Conservation (phyloP, 139 green algal genomes). For the Auxenochlorella pyrenoidosa region DNA sequence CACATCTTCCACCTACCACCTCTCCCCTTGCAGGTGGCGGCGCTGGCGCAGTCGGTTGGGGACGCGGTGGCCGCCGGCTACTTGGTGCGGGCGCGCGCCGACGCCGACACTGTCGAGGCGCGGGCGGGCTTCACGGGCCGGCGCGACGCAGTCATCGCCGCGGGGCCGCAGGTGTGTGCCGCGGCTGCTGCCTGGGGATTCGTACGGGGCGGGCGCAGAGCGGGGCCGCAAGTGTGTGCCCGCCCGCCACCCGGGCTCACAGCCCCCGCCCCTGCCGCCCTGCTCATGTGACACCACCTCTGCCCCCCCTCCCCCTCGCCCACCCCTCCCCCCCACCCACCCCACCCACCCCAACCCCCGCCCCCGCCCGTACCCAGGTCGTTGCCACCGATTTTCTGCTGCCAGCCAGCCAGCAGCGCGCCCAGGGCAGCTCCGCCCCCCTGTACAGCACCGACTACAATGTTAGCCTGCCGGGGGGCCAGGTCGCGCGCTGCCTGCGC, state of each 20-base stretch:
- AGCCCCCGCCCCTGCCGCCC: too few species aligned
- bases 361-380: constrained; percentile 11
- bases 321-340: too few species aligned
- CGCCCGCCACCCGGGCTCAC: too few species aligned
- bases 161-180: constrained; percentile 3
- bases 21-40: not conserved
- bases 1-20: not conserved
- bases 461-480: constrained; percentile 22
- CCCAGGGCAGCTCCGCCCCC: too few species aligned
- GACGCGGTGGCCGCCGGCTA: constrained; percentile 18
- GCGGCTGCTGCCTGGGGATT: too few species aligned
- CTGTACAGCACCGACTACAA: not conserved
- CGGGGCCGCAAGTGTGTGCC: too few species aligned
- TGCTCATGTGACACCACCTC: too few species aligned
- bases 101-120: constrained; percentile 46
- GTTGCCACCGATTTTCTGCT: constrained; percentile 42
- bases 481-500: not conserved
- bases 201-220: too few species aligned
- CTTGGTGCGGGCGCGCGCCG: constrained; percentile 30
- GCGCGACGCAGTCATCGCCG: constrained; percentile 22
- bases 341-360: too few species aligned
- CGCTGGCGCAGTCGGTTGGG: not conserved
- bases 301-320: too few species aligned
- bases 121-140: constrained; percentile 23
- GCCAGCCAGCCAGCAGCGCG: not conserved